Evolutionary conservation across 1,139 yeast genomes (phyloP), one percentile per base, ranked within the genome.

Genomic region (Sugiyamaella neomexicana): DNA sequence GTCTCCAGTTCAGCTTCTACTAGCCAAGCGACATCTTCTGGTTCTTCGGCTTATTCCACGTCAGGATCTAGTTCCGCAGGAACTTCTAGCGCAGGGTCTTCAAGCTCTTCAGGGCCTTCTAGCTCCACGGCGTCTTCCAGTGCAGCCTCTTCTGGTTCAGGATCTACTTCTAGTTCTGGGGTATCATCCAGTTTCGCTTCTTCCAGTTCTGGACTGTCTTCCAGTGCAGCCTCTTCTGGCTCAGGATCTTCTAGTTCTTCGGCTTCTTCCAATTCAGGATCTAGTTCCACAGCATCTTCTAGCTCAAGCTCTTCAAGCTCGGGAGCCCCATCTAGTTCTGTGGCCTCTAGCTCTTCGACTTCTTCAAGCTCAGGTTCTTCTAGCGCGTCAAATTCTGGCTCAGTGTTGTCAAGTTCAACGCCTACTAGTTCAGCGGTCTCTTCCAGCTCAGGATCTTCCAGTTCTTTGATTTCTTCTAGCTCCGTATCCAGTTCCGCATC

Each of bases 381-480:
- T n/a, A 31, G 41, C 23, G 27, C 52, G 2, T 29, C 38, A 5
- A 41, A 41, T 17, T 40, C 55, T 15, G 25, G 3, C 16, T 44
- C 34, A 20, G 25, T 5, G 25, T 20, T 20, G 5, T 20, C 25
- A 20, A 20, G 25, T 20, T 3, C 25, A 20, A 5, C 25, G 3
- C 5, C 25, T 20, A 20, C 25, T 20, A 20, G 25, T 5, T 3
- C 25, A 3, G 25, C 25, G 25, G 5, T 3, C 61, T 38, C 37
- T 57, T 13, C 27, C 52, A 15, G 49, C 58, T 46, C 60, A 56
- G 45, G 25, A 5, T 8, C 8, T 9, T 15, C 50, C 34, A 13
- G 50, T 32, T 20, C 25, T n/a, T 5, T 31, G 10, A 20, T 31
- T 17, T 23, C 49, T 10, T 38, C 54, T 23, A 46, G 48, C 45